Evolutionary conservation across 345 rosid species (phyloP), one percentile per base, ranked within the genome.

Genomic region (Eucalyptus curtisii): DNA sequence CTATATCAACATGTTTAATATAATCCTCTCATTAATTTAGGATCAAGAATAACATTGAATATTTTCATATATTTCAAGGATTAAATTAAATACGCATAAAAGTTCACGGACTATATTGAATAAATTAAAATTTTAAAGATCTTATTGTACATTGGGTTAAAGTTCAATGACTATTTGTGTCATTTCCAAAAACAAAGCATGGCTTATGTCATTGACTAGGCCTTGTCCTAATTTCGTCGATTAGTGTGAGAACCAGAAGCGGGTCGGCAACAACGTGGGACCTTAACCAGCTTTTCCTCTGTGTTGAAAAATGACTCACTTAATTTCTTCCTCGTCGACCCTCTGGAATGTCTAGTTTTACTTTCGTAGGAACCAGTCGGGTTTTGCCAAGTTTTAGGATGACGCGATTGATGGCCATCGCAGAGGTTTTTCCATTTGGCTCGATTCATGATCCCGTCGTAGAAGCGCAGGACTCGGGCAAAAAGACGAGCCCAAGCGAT

Each of bases 51-150:
- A 1, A 20, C 1, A 20, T 52, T 8, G 25, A 52, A 52, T 3
- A 19, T 52, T 1, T 8, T 20, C 2, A 52, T 52, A 2, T 7
- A 52, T 2, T 52, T 52, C 57, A 52, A 19, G 7, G 10, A 52
- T 52, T 52, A 19, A 52, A 52, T 52, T 19, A 0, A 52, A 52
- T 52, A 2, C 0, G 0, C 0, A 20, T 52, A 52, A 52, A 20
- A 52, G 10, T 52, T 52, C 5, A 52, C 0, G 0, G 1, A 20
- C 0, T 20, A 52, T 1, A 3, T 52, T 20, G 3, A 52, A 52
- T 52, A 8, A 20, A 52, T 52, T 52, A 52, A 52, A 52, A 52
- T 0, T 52, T 20, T 52, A 52, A 1, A 0, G 10, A 52, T 0
- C 1, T 7, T 0, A 52, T 20, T 52, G 0, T 52, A 52, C 1